These are phyloP conservation scores for Rubia yunnanensis DNA, from an alignment of 257 asterid genomes.

Conservation along the genomic window DNA sequence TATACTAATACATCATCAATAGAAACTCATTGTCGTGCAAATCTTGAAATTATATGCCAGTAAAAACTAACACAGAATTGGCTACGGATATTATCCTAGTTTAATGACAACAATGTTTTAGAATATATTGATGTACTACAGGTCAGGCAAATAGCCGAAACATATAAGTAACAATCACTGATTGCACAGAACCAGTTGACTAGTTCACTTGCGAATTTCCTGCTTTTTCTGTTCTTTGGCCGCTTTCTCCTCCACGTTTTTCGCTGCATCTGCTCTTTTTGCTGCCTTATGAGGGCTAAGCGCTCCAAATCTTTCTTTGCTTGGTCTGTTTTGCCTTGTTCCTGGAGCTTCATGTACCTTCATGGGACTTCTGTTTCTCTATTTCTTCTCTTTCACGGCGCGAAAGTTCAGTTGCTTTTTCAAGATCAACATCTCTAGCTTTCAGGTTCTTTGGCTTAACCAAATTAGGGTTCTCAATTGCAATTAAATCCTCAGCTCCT, in stretches of 20 bases:
- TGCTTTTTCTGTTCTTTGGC: conserved; percentile 80
- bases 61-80: neutral
- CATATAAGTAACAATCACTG: neutral
- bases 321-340: conserved; percentile 95
- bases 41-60: neutral
- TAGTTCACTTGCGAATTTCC: conserved; percentile 68
- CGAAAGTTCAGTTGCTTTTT: conserved; percentile 86
- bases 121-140: neutral
- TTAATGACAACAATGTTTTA: neutral
- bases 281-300: conserved; percentile 74
- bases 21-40: neutral
- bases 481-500: conserved; percentile 72
- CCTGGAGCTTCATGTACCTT: conserved; percentile 96
- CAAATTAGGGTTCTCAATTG: conserved; percentile 79
- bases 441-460: conserved; percentile 71
- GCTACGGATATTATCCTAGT: neutral
- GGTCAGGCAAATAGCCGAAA: neutral
- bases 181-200: neutral
- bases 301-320: conserved; percentile 93
- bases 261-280: conserved; percentile 91
- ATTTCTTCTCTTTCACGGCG: conserved; percentile 96
- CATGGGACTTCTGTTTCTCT: conserved; percentile 86
- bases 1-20: neutral
- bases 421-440: conserved; percentile 74
- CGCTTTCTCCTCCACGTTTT: conserved; percentile 95